phyloP scores from a whole-genome alignment of 2,329 filamentous ascomycete species.

The Chrysosphaeria jannelii region DNA sequence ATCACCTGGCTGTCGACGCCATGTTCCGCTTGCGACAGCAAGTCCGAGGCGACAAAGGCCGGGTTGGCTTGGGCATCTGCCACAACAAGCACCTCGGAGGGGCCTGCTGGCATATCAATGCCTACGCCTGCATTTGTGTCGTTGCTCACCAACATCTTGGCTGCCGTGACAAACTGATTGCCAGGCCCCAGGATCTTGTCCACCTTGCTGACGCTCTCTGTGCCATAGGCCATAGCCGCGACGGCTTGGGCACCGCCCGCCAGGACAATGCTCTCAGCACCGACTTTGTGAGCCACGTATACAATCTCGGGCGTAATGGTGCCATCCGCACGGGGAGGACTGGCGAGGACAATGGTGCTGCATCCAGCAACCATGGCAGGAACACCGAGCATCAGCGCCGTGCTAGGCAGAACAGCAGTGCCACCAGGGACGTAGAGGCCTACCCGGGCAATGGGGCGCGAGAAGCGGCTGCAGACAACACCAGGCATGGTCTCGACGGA shows the following conservation, averaged over 20 bases:
- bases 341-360: slow-evolving; percentile 78
- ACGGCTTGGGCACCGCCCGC: slow-evolving; percentile 89
- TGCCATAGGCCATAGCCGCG: slow-evolving; percentile 91
- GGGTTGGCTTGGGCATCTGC: slow-evolving; percentile 72
- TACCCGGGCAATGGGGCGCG: slow-evolving; percentile 77
- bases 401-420: slow-evolving; percentile 88
- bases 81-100: slow-evolving; percentile 86
- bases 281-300: slow-evolving; percentile 88
- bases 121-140: slow-evolving; percentile 84
- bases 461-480: slow-evolving; percentile 79
- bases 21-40: slow-evolving; percentile 84
- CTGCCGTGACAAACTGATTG: slow-evolving; percentile 94
- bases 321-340: slow-evolving; percentile 67
- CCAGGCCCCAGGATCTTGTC: slow-evolving; percentile 96
- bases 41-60: slow-evolving; percentile 80
- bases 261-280: slow-evolving; percentile 81
- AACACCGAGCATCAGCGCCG: slow-evolving; percentile 90
- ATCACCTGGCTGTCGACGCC: slow-evolving; percentile 90
- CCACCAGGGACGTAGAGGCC: slow-evolving; percentile 88
- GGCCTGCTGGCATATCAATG: slow-evolving; percentile 96
- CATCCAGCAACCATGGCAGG: slow-evolving; percentile 94
- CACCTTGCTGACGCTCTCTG: slow-evolving; percentile 77
- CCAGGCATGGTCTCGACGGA: slow-evolving; percentile 93
- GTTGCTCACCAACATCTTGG: slow-evolving; percentile 95
- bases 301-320: slow-evolving; percentile 89